Evolutionary conservation across 2,329 filamentous ascomycete species (phyloP).

Genomic region (Phialophora verrucosa): DNA sequence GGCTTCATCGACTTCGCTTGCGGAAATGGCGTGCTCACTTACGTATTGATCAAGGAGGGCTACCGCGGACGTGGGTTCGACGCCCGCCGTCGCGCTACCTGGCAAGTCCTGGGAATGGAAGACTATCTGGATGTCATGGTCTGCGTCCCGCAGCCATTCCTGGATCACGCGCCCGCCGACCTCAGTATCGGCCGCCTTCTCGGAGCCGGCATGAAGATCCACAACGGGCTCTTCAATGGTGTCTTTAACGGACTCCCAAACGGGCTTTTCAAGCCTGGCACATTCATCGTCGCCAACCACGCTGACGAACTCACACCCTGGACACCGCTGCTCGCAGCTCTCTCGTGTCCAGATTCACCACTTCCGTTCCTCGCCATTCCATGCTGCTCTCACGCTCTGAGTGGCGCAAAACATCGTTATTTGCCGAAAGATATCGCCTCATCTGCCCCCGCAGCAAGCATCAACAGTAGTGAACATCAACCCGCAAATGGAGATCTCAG

Average conservation of each 20-base stretch:
- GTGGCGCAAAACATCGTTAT: constrained; percentile 72
- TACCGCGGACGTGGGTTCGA: constrained; percentile 91
- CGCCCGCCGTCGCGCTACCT: constrained; percentile 82
- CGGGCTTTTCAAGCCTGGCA: constrained; percentile 73
- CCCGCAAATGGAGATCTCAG: constrained; percentile 50
- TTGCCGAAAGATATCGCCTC: constrained; percentile 40
- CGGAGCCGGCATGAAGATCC: neutral
- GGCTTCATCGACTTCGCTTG: constrained; percentile 97
- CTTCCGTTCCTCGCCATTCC: constrained; percentile 91
- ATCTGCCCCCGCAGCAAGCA: constrained; percentile 2
- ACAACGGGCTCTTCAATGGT: constrained; percentile 17
- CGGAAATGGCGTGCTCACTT: constrained; percentile 88
- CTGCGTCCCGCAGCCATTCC: constrained; percentile 63
- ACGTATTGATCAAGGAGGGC: constrained; percentile 79
- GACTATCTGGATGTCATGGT: constrained; percentile 62
- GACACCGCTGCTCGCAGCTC: constrained; percentile 84
- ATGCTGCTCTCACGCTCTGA: constrained; percentile 89
- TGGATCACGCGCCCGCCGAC: constrained; percentile 36
- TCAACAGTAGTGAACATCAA: constrained; percentile 39
- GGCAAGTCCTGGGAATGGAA: constrained; percentile 68
- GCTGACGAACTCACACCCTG: constrained; percentile 95
- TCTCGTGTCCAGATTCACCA: constrained; percentile 59
- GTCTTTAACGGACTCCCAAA: constrained; percentile 40
- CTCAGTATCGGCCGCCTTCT: neutral
- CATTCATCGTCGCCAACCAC: constrained; percentile 96